These are phyloP conservation scores for Pyricularia sp. DNA, from an alignment of 2,329 filamentous ascomycete species.

Conservation along the genomic window DNA sequence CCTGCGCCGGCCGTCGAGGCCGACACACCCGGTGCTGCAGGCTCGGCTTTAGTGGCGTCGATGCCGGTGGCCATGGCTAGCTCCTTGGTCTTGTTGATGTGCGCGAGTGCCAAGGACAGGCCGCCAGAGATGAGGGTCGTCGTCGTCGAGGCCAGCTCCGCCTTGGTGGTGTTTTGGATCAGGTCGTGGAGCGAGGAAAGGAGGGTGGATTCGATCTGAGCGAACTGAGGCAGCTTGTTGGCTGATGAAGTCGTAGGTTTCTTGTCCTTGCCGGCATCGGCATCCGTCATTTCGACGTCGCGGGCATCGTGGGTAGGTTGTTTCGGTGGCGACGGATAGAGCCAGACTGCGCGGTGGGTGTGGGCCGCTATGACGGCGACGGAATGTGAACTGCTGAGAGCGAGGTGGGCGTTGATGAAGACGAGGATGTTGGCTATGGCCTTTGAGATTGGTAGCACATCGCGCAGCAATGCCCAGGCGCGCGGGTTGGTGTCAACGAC, in stretches of 20 bases:
- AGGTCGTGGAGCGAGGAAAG: slow-evolving; percentile 61
- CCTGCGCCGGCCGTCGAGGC: slow-evolving; percentile 24
- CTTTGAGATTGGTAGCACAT: slow-evolving; percentile 65
- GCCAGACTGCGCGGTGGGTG: slow-evolving; percentile 71
- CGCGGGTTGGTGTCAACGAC: slow-evolving; percentile 94
- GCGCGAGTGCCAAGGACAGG: slow-evolving; percentile 73
- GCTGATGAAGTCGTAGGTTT: slow-evolving; percentile 28
- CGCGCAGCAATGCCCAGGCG: slow-evolving; percentile 66
- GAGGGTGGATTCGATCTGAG: slow-evolving; percentile 71
- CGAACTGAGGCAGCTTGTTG: slow-evolving; percentile 91
- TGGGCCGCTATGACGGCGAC: slow-evolving; percentile 87
- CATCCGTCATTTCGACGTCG: slow-evolving; percentile 45
- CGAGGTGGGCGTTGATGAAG: slow-evolving; percentile 93
- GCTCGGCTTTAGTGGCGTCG: slow-evolving; percentile 8
- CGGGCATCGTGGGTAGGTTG: slow-evolving; percentile 17
- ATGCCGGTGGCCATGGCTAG: slow-evolving; percentile 40
- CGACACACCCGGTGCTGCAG: neutral
- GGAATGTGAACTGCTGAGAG: slow-evolving; percentile 86
- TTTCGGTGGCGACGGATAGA: slow-evolving; percentile 55
- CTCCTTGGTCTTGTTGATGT: slow-evolving; percentile 75
- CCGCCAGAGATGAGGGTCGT: slow-evolving; percentile 87
- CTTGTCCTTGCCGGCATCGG: slow-evolving; percentile 10
- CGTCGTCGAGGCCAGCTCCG: slow-evolving; percentile 55
- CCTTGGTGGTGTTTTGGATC: slow-evolving; percentile 51
- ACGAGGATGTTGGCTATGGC: slow-evolving; percentile 82